A percentile compares a stretch with the other conserved stretches of the same genome.
Evolutionary conservation across 1,284 basidiomycete genomes (phyloP).

Genomic region (Tilletia caries): DNA sequence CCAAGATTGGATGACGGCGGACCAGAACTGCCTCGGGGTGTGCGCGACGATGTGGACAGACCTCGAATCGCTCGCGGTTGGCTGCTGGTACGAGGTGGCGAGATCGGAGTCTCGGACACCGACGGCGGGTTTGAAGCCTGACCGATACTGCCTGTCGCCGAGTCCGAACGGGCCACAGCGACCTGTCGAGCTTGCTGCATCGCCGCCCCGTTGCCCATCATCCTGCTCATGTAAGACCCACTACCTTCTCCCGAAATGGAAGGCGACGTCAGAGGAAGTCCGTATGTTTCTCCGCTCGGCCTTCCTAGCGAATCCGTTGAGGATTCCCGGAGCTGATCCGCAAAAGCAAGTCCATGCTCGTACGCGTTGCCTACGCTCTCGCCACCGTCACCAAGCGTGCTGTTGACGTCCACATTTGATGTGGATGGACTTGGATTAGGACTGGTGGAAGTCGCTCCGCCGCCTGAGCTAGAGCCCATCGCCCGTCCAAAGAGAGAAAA

Average conservation of each 20-base stretch:
- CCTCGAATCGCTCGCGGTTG: background rate
- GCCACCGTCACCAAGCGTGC: background rate
- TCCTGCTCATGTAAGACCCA: too few relatives aligned
- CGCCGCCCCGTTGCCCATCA: too few relatives aligned
- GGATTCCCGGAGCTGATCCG: too few relatives aligned
- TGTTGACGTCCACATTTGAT: slow-evolving; percentile 1
- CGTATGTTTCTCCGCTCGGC: background rate
- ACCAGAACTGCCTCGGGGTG: background rate
- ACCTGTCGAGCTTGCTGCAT: too few relatives aligned
- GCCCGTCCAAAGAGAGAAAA: background rate
- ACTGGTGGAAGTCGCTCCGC: background rate
- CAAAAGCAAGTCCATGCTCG: too few relatives aligned
- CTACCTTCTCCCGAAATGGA: background rate
- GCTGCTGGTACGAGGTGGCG: too few relatives aligned
- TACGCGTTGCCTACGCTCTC: background rate
- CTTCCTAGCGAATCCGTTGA: background rate
- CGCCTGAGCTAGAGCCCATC: background rate
- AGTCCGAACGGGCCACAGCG: too few relatives aligned
- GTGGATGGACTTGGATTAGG: background rate
- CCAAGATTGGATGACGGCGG: background rate
- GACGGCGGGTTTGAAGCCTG: background rate
- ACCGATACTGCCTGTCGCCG: background rate
- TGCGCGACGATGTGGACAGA: background rate
- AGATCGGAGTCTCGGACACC: background rate
- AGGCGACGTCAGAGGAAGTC: background rate